A percentile compares a stretch with the other conserved stretches of the same genome.
phyloP scores from a whole-genome alignment of 179 eudicot genomes.

The Patellifolia procumbens region DNA sequence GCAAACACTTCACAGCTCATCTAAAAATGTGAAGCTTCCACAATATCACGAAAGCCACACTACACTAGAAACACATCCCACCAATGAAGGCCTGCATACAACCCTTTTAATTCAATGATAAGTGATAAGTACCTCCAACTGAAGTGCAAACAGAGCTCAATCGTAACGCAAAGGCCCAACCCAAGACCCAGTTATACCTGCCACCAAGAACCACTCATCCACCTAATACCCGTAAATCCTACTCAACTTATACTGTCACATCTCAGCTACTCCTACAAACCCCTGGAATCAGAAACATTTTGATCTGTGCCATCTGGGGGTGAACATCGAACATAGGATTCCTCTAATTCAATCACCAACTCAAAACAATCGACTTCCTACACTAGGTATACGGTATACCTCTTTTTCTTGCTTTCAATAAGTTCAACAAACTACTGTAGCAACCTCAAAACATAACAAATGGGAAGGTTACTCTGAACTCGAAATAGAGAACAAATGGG shows the following conservation, averaged over 20 bases:
- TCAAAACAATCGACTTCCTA: neutral
- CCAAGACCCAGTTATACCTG: neutral
- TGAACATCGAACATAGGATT: neutral
- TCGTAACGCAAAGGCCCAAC: neutral
- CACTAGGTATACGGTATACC: neutral
- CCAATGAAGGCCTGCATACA: neutral
- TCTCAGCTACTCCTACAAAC: neutral
- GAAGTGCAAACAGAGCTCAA: neutral
- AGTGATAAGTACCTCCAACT: neutral
- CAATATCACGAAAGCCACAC: neutral
- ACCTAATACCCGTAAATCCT: neutral
- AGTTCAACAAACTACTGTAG: neutral
- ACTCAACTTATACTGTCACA: neutral
- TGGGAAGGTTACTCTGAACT: neutral
- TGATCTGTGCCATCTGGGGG: too few species aligned
- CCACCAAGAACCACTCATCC: neutral
- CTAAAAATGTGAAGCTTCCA: neutral
- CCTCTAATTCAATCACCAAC: neutral
- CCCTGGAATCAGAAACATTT: neutral
- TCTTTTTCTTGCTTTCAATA: neutral
- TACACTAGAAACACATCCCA: neutral
- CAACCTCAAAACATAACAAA: neutral
- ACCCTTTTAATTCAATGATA: neutral
- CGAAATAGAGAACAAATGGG: too few species aligned
- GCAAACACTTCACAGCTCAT: neutral